phyloP scores from a whole-genome alignment of 139 green algal genomes.

The Ostreobium quekettii region DNA sequence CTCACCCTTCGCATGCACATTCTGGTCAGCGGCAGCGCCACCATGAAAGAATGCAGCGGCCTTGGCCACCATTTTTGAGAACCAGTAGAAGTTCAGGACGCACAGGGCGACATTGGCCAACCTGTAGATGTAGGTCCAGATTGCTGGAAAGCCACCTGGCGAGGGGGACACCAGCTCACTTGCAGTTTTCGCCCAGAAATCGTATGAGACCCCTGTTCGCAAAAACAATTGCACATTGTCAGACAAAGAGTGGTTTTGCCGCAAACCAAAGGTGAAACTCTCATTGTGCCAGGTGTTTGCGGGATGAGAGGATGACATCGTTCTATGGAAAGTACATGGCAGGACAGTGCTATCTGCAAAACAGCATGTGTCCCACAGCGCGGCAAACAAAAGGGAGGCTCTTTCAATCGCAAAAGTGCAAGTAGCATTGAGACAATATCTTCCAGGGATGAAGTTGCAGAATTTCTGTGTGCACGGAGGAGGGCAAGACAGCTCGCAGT shows the following conservation, averaged over 20 bases:
- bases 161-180: conserved; percentile 4
- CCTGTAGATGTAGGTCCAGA: conserved; percentile 28
- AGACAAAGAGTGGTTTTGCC: background rate
- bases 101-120: conserved; percentile 30
- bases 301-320: background rate
- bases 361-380: background rate
- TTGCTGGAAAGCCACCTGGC: conserved; percentile 8
- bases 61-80: conserved; percentile 26
- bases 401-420: too few species aligned
- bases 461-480: too few species aligned
- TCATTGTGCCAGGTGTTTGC: background rate
- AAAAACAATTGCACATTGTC: too few species aligned
- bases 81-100: conserved; percentile 41
- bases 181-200: background rate
- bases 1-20: too few species aligned
- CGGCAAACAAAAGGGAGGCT: background rate
- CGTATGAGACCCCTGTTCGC: background rate
- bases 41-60: conserved; percentile 12
- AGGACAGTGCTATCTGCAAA: background rate
- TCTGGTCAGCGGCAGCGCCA: too few species aligned
- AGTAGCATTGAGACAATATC: too few species aligned
- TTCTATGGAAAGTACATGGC: background rate
- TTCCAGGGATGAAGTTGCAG: too few species aligned
- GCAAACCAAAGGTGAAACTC: background rate
- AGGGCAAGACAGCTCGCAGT: too few species aligned